Evolutionary conservation across 192 early-diverging fungal genomes (phyloP).

Genomic region (Podila horticola): DNA sequence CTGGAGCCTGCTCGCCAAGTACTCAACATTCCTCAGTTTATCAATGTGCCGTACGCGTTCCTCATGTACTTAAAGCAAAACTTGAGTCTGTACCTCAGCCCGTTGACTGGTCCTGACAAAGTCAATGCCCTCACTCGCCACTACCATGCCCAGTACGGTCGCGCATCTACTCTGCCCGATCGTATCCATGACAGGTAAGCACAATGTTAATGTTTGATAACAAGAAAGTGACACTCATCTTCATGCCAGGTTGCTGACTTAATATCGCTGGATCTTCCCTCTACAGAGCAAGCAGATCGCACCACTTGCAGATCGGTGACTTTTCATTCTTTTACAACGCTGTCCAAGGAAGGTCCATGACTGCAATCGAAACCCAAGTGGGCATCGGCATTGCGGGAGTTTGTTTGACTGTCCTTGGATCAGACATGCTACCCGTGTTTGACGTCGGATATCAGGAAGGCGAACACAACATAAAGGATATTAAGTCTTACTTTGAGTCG

Average conservation of each 20-base stretch:
- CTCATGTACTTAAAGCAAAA: conserved; percentile 74
- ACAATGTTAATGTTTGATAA: not conserved
- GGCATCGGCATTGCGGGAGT: conserved; percentile 67
- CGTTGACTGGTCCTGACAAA: conserved; percentile 56
- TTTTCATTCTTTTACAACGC: conserved; percentile 66
- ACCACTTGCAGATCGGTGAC: conserved; percentile 53
- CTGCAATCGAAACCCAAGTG: conserved; percentile 55
- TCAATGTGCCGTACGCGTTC: conserved; percentile 69
- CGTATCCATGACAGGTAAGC: conserved; percentile 31
- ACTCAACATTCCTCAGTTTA: conserved; percentile 61
- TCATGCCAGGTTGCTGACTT: not conserved
- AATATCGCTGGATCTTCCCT: not conserved
- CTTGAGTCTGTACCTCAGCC: conserved; percentile 53
- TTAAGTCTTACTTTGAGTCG: conserved; percentile 35
- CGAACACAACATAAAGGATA: conserved; percentile 31
- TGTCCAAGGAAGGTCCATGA: conserved; percentile 39
- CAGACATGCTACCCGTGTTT: conserved; percentile 49
- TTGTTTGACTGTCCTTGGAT: conserved; percentile 56
- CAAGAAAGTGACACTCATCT: not conserved
- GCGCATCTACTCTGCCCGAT: conserved; percentile 7
- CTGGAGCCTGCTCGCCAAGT: conserved; percentile 45
- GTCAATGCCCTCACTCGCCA: conserved; percentile 48
- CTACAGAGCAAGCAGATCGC: conserved; percentile 3
- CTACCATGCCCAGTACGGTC: conserved; percentile 53
- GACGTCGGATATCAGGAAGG: conserved; percentile 49